phyloP scores from a whole-genome alignment of 345 rosid genomes.

The Euphorbia pulcherrima region DNA sequence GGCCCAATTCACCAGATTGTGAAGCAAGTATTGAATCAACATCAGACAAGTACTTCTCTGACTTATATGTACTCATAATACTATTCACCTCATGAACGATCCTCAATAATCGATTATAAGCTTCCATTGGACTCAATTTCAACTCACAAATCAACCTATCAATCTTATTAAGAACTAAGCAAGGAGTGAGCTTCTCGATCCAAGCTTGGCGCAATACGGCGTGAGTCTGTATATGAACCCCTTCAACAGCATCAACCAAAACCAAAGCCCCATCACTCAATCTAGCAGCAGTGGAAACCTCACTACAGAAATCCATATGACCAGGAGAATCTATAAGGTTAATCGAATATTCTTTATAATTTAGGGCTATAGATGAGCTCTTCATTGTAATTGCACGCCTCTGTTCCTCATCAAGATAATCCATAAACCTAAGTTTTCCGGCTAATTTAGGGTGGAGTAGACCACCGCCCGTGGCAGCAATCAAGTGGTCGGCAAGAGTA shows the following conservation, averaged over 20 bases:
- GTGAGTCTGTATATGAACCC: constrained; percentile 89
- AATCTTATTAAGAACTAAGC: constrained; percentile 88
- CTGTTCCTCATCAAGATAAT: constrained; percentile 90
- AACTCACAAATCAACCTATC: constrained; percentile 87
- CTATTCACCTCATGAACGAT: constrained; percentile 92
- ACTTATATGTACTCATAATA: constrained; percentile 75
- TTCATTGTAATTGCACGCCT: constrained; percentile 97
- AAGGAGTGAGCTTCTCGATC: constrained; percentile 89
- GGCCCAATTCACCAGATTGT: constrained; percentile 42
- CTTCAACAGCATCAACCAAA: constrained; percentile 94
- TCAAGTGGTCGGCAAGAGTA: constrained; percentile 85
- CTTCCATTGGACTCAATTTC: constrained; percentile 80
- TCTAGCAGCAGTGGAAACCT: constrained; percentile 87
- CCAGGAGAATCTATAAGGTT: constrained; percentile 94
- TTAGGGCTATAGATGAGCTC: constrained; percentile 80
- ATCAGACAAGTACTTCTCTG: constrained; percentile 88
- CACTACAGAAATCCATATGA: constrained; percentile 96
- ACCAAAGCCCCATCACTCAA: constrained; percentile 88
- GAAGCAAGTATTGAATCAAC: constrained; percentile 75
- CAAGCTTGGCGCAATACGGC: constrained; percentile 87
- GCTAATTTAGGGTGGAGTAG: constrained; percentile 77
- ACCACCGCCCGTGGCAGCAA: constrained; percentile 78
- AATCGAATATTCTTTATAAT: constrained; percentile 47
- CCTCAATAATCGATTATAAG: constrained; percentile 67
- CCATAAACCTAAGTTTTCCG: constrained; percentile 81